Percentiles rank a stretch among this genome's conserved stretches.
phyloP scores from a whole-genome alignment of 2,329 filamentous ascomycete genomes.

The Leptographium galeiforme region DNA sequence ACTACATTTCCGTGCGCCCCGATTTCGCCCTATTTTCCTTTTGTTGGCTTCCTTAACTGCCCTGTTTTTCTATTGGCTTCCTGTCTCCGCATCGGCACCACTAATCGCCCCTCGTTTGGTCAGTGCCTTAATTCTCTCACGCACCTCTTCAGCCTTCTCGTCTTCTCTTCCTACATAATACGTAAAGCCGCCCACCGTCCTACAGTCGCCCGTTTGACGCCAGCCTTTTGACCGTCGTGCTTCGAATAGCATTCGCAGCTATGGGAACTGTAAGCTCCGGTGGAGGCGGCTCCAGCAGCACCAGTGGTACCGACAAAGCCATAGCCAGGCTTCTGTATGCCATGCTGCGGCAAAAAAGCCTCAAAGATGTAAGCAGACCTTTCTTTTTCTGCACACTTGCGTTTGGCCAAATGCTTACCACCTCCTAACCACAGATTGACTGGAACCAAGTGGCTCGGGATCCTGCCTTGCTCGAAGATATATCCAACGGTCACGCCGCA shows the following conservation, averaged over 20 bases:
- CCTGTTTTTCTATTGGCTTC: not conserved
- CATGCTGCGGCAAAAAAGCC: slow-evolving; percentile 44
- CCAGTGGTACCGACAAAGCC: slow-evolving; percentile 28
- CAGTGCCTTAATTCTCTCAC: not conserved
- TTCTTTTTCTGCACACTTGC: not conserved
- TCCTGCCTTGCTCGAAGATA: slow-evolving; percentile 37
- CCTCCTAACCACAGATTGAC: slow-evolving; percentile 32
- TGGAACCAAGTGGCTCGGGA: slow-evolving; percentile 44
- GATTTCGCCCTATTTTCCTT: not conserved
- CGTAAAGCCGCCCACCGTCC: not conserved
- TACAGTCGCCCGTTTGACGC: not conserved
- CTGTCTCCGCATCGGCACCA: not conserved
- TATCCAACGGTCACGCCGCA: slow-evolving; percentile 47
- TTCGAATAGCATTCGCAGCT: not conserved
- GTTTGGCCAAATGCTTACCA: not conserved
- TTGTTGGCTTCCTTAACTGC: not conserved
- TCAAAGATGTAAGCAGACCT: slow-evolving; percentile 39
- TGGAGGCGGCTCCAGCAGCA: slow-evolving; percentile 21
- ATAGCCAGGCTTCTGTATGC: slow-evolving; percentile 47
- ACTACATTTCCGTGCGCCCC: not conserved
- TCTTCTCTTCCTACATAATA: not conserved
- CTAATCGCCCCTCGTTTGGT: not conserved
- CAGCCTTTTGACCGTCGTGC: not conserved
- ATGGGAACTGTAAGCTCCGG: not conserved
- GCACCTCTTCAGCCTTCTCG: not conserved